Conservation (phyloP, 2,329 filamentous ascomycete species). For the Penicillium corylophilum region DNA sequence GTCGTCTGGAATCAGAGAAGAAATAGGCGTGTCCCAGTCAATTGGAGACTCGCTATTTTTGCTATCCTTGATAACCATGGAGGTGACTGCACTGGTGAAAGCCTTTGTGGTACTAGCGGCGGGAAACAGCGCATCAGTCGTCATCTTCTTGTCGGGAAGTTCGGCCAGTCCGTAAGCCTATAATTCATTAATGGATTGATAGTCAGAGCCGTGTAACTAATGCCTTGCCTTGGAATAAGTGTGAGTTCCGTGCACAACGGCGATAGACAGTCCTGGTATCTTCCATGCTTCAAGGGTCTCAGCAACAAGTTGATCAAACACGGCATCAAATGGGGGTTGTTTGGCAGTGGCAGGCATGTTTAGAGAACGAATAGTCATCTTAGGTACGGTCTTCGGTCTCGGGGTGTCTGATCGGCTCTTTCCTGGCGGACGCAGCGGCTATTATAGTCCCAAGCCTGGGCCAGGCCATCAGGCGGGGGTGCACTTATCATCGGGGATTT, state of each 20-base stretch:
- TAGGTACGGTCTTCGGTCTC: neutral
- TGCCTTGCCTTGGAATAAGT: conserved; percentile 26
- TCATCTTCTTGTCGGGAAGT: conserved; percentile 26
- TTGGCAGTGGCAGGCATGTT: neutral
- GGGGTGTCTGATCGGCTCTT: neutral
- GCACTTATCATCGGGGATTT: neutral
- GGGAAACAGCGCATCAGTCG: conserved; percentile 23
- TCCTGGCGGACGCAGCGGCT: neutral
- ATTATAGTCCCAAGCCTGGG: neutral
- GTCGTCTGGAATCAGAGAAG: conserved; percentile 35
- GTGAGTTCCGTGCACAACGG: conserved; percentile 26
- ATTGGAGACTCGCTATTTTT: conserved; percentile 19
- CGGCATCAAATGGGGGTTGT: conserved; percentile 11
- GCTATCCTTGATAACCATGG: conserved; percentile 22
- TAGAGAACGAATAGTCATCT: neutral
- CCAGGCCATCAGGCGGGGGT: neutral
- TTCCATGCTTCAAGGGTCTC: conserved; percentile 28
- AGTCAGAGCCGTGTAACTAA: too few relatives aligned
- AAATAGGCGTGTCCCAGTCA: conserved; percentile 38
- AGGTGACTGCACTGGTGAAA: conserved; percentile 26
- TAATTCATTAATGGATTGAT: neutral
- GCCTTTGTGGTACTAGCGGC: conserved; percentile 31
- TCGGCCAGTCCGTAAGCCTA: conserved; percentile 31
- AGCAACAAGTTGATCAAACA: conserved; percentile 21
- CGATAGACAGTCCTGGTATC: conserved; percentile 30